These are phyloP conservation scores for Debaryomyces castellii DNA, from an alignment of 805 yeast genomes.

Conservation along the genomic window DNA sequence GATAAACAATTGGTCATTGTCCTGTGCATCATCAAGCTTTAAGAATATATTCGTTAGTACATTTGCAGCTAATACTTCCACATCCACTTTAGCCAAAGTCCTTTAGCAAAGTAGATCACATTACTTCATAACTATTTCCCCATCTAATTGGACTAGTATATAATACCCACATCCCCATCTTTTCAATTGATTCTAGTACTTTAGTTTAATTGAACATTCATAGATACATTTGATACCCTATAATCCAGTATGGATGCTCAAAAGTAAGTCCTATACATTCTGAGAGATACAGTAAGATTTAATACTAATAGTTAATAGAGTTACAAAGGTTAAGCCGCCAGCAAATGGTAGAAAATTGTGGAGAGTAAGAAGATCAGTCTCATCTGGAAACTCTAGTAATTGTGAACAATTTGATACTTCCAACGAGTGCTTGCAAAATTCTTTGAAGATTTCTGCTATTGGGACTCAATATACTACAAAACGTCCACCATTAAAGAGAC, in stretches of 20 bases:
- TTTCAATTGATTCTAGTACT: background rate
- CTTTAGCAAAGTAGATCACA: background rate
- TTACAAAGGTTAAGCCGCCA: conserved; percentile 26
- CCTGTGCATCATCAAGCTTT: background rate
- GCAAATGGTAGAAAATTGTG: conserved; percentile 46
- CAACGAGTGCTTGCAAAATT: conserved; percentile 41
- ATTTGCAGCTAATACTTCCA: background rate
- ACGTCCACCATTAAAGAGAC: conserved; percentile 43
- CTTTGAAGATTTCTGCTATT: conserved; percentile 42
- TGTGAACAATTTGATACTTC: conserved; percentile 19
- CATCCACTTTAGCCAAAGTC: background rate
- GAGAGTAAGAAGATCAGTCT: conserved; percentile 38
- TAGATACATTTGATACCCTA: conserved; percentile 3
- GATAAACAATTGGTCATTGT: background rate
- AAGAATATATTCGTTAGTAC: background rate
- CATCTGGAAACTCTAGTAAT: conserved; percentile 8
- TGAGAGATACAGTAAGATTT: background rate
- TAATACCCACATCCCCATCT: background rate
- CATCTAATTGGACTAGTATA: background rate
- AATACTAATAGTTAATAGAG: conserved; percentile 8
- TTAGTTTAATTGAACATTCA: background rate
- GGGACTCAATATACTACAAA: conserved; percentile 32
- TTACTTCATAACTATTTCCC: background rate
- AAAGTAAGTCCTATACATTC: conserved; percentile 4
- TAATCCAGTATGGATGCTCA: conserved; percentile 3